Percentiles rank a stretch among this genome's conserved stretches.
These are phyloP conservation scores for Drechslerella dactyloides DNA, from an alignment of 2,329 filamentous ascomycete genomes.

Conservation along the genomic window DNA sequence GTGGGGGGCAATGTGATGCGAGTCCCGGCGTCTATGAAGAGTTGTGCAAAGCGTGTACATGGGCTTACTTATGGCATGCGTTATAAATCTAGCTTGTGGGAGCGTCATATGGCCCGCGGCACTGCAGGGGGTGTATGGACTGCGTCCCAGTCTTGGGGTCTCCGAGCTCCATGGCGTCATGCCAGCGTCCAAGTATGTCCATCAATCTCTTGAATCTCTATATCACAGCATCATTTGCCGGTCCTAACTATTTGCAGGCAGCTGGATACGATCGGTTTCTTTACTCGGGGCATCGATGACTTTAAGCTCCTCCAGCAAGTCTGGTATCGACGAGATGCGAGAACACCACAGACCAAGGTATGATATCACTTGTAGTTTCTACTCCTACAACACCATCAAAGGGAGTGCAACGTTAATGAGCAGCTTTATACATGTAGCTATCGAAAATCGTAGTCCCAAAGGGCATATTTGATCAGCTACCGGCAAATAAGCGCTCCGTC, in stretches of 20 bases:
- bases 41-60: background rate
- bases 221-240: background rate
- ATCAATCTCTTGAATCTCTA: background rate
- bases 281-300: slow-evolving; percentile 47
- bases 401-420: background rate
- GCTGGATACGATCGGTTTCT: slow-evolving; percentile 51
- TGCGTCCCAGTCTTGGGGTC: slow-evolving; percentile 48
- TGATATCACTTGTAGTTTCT: background rate
- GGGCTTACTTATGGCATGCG: background rate
- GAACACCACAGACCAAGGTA: background rate
- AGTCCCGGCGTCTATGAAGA: background rate
- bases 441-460: slow-evolving; percentile 25
- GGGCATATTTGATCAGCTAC: slow-evolving; percentile 18
- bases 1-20: background rate
- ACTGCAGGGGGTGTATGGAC: slow-evolving; percentile 49
- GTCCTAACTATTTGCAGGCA: slow-evolving; percentile 10
- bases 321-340: slow-evolving; percentile 22
- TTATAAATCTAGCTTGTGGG: slow-evolving; percentile 40
- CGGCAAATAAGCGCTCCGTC: slow-evolving; percentile 6
- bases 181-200: slow-evolving; percentile 45
- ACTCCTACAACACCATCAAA: background rate
- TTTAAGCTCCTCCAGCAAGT: slow-evolving; percentile 47
- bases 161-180: slow-evolving; percentile 46
- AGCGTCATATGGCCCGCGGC: slow-evolving; percentile 51
- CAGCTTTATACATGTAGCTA: background rate